Base-by-base conservation (phyloP, 805 yeast species). In the Brettanomyces nanus region DNA sequence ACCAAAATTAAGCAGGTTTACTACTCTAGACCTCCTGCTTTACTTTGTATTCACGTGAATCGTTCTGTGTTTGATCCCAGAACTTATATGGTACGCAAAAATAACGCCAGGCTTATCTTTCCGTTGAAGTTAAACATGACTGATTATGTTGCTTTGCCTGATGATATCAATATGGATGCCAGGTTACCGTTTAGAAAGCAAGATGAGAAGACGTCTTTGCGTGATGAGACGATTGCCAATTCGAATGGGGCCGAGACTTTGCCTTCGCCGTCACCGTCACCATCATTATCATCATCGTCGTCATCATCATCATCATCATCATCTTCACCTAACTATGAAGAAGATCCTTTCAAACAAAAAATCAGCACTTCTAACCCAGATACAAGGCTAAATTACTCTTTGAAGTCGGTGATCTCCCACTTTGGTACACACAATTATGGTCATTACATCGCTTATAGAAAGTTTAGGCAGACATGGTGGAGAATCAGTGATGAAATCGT, bases 341-440 rank as follows among this genome's bases (percentile, higher is more conserved):
- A 10, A 14, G 30, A 28, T 14, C 14, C 17, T 15, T 28, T 28
- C 30, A 28, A 28, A 15, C 14, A 28, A 15, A 10, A 28, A 7
- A n/a, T 28, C 15, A 10, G 9, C 10, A 28, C 23, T 25, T 7
- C 7, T 5, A 7, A 6, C 15, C 33, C 21, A 9, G 23, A 29
- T 14, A 33, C 76, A 3, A 66, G 69, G 3, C 56, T 81, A 31
- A 63, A 69, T 3, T 90, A 90, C 57, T 69, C 77, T 28, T 68
- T 90, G 44, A 84, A 84, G 53, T 85, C 96, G 1, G 92, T 85
- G 1, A 84, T 90, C 32, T 79, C 90, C 1, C 98, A 90, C 59
- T 89, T 81, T 56, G 98, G 98, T 35, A 83, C 95, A 1, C 97
- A 92, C 51, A 87, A 90, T 51, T 92, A 86, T 56, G 98, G 98